Conservation (phyloP, 1,139 yeast genomes). For the Arxiozyma heterogenica region DNA sequence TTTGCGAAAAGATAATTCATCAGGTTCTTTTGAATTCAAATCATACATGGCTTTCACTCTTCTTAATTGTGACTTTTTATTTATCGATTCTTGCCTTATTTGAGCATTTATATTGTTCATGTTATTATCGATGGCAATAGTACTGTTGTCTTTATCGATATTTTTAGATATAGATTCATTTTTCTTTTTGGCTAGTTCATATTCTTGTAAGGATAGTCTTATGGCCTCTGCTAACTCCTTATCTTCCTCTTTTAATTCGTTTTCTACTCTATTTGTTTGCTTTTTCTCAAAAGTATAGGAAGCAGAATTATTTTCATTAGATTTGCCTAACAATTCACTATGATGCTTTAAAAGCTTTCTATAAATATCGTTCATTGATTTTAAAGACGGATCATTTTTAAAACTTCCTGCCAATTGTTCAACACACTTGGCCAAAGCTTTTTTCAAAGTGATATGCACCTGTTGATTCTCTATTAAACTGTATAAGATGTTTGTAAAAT, state of each 20-base stretch:
- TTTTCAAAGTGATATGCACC: slow-evolving; percentile 62
- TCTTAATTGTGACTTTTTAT: slow-evolving; percentile 32
- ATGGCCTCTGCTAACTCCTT: slow-evolving; percentile 73
- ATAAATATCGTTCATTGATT: slow-evolving; percentile 58
- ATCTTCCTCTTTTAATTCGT: slow-evolving; percentile 54
- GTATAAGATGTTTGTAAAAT: slow-evolving; percentile 52
- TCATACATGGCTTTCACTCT: slow-evolving; percentile 83
- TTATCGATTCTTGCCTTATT: not conserved
- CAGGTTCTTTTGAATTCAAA: slow-evolving; percentile 59
- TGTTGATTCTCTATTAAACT: slow-evolving; percentile 46
- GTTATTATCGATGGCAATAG: slow-evolving; percentile 3
- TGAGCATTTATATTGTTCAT: slow-evolving; percentile 4
- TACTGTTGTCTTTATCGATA: not conserved
- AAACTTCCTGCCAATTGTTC: slow-evolving; percentile 52
- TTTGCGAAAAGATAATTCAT: slow-evolving; percentile 60
- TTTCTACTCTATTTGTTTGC: slow-evolving; percentile 58
- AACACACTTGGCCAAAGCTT: slow-evolving; percentile 56
- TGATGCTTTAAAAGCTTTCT: slow-evolving; percentile 36
- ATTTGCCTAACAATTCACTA: slow-evolving; percentile 37
- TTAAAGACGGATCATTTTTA: slow-evolving; percentile 63
- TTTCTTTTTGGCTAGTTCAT: slow-evolving; percentile 22
- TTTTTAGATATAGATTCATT: not conserved
- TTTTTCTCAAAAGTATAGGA: not conserved
- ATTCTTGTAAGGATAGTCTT: slow-evolving; percentile 65
- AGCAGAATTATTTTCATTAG: not conserved